These are phyloP conservation scores for Penicillium verhagenii DNA, from an alignment of 495 filamentous ascomycete species.

Conservation along the genomic window DNA sequence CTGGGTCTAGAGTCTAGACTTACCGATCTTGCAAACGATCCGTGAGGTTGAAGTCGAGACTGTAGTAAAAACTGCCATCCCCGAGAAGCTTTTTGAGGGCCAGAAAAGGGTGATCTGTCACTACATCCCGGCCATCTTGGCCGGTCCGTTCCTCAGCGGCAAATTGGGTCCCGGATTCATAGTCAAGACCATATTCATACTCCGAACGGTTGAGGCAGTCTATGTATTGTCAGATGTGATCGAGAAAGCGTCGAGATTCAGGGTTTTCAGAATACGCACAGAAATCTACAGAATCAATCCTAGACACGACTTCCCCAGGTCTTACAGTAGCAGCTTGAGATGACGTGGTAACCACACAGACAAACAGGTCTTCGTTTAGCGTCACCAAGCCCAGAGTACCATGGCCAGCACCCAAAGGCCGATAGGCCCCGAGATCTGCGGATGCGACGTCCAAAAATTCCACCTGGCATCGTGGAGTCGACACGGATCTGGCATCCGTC, in stretches of 20 bases:
- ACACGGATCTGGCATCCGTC: conserved; percentile 50
- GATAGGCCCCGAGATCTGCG: conserved; percentile 69
- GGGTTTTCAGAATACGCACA: conserved; percentile 45
- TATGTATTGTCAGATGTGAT: conserved; percentile 22
- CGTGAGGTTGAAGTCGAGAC: conserved; percentile 93
- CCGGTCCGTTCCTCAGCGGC: conserved; percentile 53
- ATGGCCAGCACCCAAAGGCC: conserved; percentile 71
- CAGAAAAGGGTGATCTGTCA: conserved; percentile 81
- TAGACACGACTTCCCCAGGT: conserved; percentile 83
- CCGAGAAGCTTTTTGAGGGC: conserved; percentile 87
- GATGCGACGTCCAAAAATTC: conserved; percentile 71
- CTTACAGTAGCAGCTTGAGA: conserved; percentile 75
- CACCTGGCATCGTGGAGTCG: conserved; percentile 72
- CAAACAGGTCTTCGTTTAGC: conserved; percentile 79
- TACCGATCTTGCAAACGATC: conserved; percentile 90
- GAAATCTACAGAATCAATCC: conserved; percentile 85
- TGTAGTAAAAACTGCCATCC: conserved; percentile 98
- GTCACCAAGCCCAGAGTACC: conserved; percentile 91
- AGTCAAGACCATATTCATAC: conserved; percentile 70
- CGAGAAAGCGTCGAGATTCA: neutral
- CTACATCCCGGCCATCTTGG: conserved; percentile 60
- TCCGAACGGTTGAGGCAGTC: conserved; percentile 82
- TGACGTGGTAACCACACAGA: conserved; percentile 83
- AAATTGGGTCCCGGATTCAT: conserved; percentile 57
- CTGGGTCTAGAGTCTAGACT: conserved; percentile 19